Base-by-base conservation (phyloP, 2,329 filamentous ascomycete genomes). In the Beauveria pseudobassiana region DNA sequence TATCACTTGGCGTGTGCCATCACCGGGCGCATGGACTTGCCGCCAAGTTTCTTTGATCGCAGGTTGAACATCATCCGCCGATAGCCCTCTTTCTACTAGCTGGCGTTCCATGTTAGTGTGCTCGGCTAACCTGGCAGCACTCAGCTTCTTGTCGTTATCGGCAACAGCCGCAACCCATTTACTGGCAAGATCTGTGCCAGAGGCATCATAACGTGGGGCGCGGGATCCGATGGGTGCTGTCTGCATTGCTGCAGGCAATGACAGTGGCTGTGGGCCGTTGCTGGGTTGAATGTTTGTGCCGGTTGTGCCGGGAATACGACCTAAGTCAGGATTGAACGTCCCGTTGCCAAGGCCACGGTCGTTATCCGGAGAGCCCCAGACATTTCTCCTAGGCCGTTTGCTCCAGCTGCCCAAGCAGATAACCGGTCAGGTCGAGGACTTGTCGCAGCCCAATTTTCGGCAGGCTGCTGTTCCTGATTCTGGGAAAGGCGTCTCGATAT, bases 311-410 rank as follows among this genome's bases (percentile, higher is more conserved):
- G 81, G 74, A 20, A 80, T 71, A 50, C 78, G 77, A 30, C 79
- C 80, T 57, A 88, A 78, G 66, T 86, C 84, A 14, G 84, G 80
- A 62, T 83, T 85, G 68, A 93, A 93, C 0, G 88, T 91, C 49
- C 89, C 89, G 71, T 93, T 93, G 3, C 89, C 89, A 22, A 93
- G 84, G 12, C 84, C 86, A 59, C 86, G 82, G 66, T 90, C 86
- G 67, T 83, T 87, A 60, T 85, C 84, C n/a, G 86, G 87, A 49
- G 88, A 85, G 20, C 86, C 89, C 89, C 89, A 93, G 20, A 92
- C 87, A 69, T 88, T 90, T 53, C 82, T 78, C 14, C 72, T 12
- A 76, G 65, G 50, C 77, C 75, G 53, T 80, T 80, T 43, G 75
- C 70, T 22, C 71, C 70, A 30, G 75, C 69, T 30, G 75, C 75